Conservation (phyloP, 805 yeast genomes). For the Blastobotrys muscicola region DNA sequence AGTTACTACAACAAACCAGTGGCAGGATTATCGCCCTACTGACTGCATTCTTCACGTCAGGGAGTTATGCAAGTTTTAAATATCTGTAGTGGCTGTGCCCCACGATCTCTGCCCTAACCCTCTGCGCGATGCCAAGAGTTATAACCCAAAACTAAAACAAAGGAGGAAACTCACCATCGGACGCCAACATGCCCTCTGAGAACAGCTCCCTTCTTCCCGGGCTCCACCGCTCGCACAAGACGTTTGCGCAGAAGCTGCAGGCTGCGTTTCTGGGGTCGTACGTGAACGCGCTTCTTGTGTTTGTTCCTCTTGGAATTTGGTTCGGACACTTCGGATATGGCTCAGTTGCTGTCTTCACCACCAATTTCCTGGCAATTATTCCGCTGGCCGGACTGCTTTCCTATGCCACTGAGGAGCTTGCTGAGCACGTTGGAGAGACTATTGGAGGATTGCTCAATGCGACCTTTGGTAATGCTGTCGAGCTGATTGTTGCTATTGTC, state of each 20-base stretch:
- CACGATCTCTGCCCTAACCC: no score
- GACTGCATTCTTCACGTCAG: no score
- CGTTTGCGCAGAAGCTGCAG: conserved; percentile 3
- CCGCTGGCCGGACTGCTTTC: conserved; percentile 89
- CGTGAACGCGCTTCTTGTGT: conserved; percentile 64
- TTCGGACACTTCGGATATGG: conserved; percentile 54
- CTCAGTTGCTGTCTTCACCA: conserved; percentile 47
- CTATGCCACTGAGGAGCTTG: conserved; percentile 85
- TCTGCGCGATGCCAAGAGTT: no score
- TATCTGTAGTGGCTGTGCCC: no score
- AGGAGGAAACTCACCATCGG: no score
- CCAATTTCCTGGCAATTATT: conserved; percentile 82
- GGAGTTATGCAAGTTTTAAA: no score
- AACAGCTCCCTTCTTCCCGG: no score
- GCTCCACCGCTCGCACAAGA: no score
- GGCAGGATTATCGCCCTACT: no score
- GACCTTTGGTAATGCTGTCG: conserved; percentile 96
- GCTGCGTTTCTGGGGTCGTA: conserved; percentile 40
- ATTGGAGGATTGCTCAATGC: conserved; percentile 92
- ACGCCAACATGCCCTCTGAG: no score
- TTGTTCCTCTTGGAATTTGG: conserved; percentile 84
- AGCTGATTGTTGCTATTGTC: conserved; percentile 85
- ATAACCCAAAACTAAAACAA: no score
- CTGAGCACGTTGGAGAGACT: conserved; percentile 83
- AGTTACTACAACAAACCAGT: no score